Evolutionary conservation across 2,329 filamentous ascomycete genomes (phyloP).

Genomic region (Fusarium verticillioides): DNA sequence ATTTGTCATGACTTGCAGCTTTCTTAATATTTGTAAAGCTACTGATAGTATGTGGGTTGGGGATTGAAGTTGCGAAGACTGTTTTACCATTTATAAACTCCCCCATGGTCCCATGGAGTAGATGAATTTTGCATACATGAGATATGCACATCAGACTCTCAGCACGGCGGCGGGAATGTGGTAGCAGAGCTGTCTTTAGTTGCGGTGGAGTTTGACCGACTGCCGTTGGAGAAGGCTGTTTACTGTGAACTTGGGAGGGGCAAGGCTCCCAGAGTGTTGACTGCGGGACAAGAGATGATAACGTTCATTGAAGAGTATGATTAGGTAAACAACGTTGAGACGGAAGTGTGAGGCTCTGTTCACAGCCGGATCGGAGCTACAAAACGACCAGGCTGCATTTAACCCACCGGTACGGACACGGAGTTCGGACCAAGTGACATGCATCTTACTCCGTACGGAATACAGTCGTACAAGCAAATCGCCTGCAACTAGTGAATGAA

Average conservation of each 20-base stretch:
- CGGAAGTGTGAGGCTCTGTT: neutral
- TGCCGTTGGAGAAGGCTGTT: neutral
- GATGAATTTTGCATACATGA: neutral
- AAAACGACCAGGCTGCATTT: neutral
- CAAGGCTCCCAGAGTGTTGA: neutral
- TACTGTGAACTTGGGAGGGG: neutral
- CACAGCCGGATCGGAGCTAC: neutral
- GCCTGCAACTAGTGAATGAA: neutral
- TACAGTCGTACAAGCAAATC: neutral
- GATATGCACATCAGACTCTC: neutral
- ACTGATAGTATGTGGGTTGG: too few species aligned
- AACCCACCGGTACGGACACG: neutral
- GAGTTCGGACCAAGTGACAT: slow-evolving; percentile 4
- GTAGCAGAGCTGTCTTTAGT: neutral
- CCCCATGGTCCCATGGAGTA: neutral
- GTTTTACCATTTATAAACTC: neutral
- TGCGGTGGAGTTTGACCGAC: neutral
- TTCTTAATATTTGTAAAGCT: neutral
- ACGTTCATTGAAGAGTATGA: too few species aligned
- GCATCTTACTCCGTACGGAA: neutral
- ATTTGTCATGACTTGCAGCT: neutral
- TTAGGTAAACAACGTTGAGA: neutral
- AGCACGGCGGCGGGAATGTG: too few species aligned
- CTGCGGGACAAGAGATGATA: neutral
- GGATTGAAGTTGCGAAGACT: neutral